A percentile compares a stretch with the other conserved stretches of the same genome.
These are phyloP conservation scores for Carex sylvatica DNA, from an alignment of 202 grass and related monocot species.

Conservation along the genomic window DNA sequence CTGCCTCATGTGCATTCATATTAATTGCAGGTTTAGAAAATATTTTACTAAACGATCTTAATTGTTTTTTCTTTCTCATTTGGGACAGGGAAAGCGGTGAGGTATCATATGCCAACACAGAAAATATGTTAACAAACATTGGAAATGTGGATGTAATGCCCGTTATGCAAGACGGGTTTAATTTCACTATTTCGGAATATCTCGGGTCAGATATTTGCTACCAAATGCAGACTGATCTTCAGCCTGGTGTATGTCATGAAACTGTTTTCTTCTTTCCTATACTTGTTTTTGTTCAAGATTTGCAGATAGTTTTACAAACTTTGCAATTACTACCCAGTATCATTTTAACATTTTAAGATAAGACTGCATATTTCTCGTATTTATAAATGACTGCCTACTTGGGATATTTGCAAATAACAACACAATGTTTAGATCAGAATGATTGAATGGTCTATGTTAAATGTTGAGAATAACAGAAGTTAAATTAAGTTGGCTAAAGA, in stretches of 20 bases:
- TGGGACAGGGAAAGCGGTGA: slow-evolving; percentile 25
- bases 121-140: slow-evolving; percentile 49
- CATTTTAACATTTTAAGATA: not conserved
- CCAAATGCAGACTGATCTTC: slow-evolving; percentile 65
- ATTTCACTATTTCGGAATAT: slow-evolving; percentile 80
- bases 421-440: not conserved
- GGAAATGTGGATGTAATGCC: slow-evolving; percentile 53
- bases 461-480: not conserved
- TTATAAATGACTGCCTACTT: not conserved
- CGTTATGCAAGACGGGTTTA: slow-evolving; percentile 72
- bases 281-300: slow-evolving; percentile 17
- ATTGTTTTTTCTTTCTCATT: not conserved
- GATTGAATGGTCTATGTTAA: not conserved
- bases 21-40: not conserved
- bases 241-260: slow-evolving; percentile 58
- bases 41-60: not conserved
- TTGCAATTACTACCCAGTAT: not conserved
- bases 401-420: not conserved
- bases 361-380: not conserved
- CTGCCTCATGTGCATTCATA: not conserved
- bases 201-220: slow-evolving; percentile 80
- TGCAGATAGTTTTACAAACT: not conserved
- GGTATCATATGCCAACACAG: slow-evolving; percentile 56
- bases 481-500: not conserved
- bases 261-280: slow-evolving; percentile 34